A percentile compares a stretch with the other conserved stretches of the same genome.
Conservation (phyloP, 2,329 filamentous ascomycete genomes). For the Fusarium protoensiforme region DNA sequence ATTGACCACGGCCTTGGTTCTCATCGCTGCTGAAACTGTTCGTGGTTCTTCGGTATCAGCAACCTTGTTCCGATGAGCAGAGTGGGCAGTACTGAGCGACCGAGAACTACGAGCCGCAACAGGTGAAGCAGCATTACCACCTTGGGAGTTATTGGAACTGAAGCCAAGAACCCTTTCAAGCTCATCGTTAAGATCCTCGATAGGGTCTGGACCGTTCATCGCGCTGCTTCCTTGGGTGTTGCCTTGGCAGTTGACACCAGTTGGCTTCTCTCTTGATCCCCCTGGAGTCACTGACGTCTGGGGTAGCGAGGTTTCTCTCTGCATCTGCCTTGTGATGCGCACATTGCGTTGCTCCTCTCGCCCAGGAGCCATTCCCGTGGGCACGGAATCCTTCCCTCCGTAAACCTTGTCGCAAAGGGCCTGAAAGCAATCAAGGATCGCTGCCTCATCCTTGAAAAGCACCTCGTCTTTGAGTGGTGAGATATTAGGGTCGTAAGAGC, state of each 20-base stretch:
- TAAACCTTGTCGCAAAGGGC: conserved; percentile 57
- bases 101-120: neutral
- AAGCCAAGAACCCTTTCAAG: conserved; percentile 7
- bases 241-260: neutral
- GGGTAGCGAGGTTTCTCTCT: neutral
- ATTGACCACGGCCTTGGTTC: conserved; percentile 45
- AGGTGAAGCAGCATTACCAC: neutral
- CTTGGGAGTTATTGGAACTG: neutral
- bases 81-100: neutral
- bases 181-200: conserved; percentile 21
- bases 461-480: conserved; percentile 79
- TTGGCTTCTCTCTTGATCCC: neutral
- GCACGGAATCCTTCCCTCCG: neutral
- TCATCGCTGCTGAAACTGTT: conserved; percentile 37
- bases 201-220: conserved; percentile 11
- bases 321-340: neutral
- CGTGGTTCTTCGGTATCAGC: neutral
- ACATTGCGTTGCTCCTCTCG: neutral
- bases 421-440: conserved; percentile 59
- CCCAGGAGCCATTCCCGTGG: neutral
- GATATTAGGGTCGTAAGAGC: conserved; percentile 77
- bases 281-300: neutral
- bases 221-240: neutral
- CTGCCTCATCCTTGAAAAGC: conserved; percentile 68
- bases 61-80: neutral